Conservation (phyloP, 257 asterid genomes). For the Thymus quinquecostatus region DNA sequence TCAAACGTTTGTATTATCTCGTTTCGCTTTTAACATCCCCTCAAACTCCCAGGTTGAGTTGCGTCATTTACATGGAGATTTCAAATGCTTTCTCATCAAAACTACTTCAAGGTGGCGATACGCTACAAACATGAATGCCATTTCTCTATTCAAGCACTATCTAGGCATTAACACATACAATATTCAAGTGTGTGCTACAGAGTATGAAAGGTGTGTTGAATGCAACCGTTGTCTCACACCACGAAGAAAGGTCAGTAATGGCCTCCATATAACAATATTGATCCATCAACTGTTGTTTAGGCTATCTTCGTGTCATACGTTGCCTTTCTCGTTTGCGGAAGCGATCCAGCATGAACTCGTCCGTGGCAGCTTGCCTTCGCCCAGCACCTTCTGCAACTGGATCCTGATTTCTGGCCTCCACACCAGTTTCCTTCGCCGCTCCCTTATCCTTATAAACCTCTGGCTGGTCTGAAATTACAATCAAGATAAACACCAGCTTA, state of each 20-base stretch:
- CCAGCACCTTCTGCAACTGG: conserved; percentile 55
- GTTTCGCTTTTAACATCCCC: too few species aligned
- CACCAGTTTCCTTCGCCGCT: conserved; percentile 40
- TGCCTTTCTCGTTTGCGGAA: conserved; percentile 94
- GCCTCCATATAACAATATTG: conserved; percentile 15
- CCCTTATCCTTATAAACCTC: conserved; percentile 65
- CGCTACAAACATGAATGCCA: too few species aligned
- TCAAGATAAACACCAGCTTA: conserved; percentile 22
- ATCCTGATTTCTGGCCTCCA: conserved; percentile 54
- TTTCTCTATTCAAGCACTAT: too few species aligned
- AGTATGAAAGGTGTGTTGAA: not conserved
- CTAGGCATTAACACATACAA: too few species aligned
- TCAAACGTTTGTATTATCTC: too few species aligned
- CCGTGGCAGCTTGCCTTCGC: conserved; percentile 95
- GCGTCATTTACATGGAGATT: too few species aligned
- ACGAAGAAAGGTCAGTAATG: not conserved
- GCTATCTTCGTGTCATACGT: conserved; percentile 74
- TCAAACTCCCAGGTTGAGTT: too few species aligned
- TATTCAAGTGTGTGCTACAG: not conserved
- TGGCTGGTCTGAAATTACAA: conserved; percentile 62
- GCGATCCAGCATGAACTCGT: conserved; percentile 88
- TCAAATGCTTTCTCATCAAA: too few species aligned
- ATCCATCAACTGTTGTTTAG: conserved; percentile 9
- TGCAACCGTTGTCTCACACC: not conserved
- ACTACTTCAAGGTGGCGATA: too few species aligned